phyloP scores from a whole-genome alignment of 345 rosid genomes.

The Atalantia buxifolia region DNA sequence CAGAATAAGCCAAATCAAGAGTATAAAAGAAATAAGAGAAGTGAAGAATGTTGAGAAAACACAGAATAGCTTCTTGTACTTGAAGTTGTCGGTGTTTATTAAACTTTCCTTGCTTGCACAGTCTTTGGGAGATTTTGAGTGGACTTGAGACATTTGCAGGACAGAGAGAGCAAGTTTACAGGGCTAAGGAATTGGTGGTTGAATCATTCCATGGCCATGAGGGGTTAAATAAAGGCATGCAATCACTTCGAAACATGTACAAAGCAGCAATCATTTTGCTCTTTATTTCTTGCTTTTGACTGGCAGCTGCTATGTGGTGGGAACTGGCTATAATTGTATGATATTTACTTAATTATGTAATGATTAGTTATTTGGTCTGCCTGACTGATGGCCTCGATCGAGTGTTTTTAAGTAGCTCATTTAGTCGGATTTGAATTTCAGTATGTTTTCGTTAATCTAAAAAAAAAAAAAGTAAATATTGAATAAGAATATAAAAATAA shows the following conservation, averaged over 20 bases:
- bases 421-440: too few species aligned
- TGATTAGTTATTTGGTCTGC: too few species aligned
- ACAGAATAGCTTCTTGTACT: slow-evolving; percentile 55
- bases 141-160: slow-evolving; percentile 68
- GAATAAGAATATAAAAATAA: too few species aligned
- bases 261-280: slow-evolving; percentile 21
- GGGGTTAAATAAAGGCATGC: slow-evolving; percentile 24
- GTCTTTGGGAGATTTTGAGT: slow-evolving; percentile 64
- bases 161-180: background rate
- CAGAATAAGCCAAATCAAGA: slow-evolving; percentile 67
- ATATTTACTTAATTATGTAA: too few species aligned
- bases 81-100: slow-evolving; percentile 26
- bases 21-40: slow-evolving; percentile 43
- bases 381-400: too few species aligned
- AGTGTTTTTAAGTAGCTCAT: too few species aligned
- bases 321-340: too few species aligned
- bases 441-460: too few species aligned
- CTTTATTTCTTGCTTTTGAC: slow-evolving; percentile 25
- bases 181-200: slow-evolving; percentile 17
- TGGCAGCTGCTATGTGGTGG: slow-evolving; percentile 2
- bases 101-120: slow-evolving; percentile 50
- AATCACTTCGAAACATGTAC: background rate
- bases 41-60: slow-evolving; percentile 48
- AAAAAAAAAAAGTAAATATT: too few species aligned
- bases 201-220: background rate